Conservation (phyloP, 441 rosid genomes). For the Populus trichocarpa region DNA sequence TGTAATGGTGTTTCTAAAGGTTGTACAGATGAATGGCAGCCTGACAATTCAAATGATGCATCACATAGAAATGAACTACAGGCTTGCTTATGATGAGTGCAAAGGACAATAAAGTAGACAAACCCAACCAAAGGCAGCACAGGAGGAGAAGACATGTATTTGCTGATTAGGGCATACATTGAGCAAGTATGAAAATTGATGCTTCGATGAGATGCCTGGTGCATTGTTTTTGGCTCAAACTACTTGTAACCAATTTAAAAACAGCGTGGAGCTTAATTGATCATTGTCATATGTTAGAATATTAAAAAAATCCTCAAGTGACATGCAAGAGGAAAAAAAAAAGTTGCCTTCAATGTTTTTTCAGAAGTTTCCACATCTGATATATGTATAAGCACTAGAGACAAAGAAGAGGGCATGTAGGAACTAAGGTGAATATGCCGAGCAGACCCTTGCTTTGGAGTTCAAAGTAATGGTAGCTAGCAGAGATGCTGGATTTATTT, state of each 20-base stretch:
- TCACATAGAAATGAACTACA: background rate
- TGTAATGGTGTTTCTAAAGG: background rate
- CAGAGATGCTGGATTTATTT: background rate
- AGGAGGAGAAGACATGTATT: background rate
- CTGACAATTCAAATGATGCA: background rate
- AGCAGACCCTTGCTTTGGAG: background rate
- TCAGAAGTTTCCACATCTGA: too few species aligned
- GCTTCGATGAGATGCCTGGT: background rate
- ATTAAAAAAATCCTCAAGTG: background rate
- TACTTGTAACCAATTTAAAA: background rate
- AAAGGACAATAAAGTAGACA: background rate
- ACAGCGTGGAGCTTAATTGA: background rate
- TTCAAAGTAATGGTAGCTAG: background rate
- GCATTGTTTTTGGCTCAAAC: background rate
- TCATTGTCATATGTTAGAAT: background rate
- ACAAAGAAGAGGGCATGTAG: background rate
- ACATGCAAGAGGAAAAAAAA: background rate
- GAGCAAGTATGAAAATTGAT: background rate
- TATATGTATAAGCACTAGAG: background rate
- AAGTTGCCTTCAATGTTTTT: background rate
- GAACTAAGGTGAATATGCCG: background rate
- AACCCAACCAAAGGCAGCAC: background rate
- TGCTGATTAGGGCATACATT: background rate
- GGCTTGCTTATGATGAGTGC: background rate
- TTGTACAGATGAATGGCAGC: background rate